Evolutionary conservation across 116 monocot species (phyloP).

Genomic region (Dioscorea cayenensis): DNA sequence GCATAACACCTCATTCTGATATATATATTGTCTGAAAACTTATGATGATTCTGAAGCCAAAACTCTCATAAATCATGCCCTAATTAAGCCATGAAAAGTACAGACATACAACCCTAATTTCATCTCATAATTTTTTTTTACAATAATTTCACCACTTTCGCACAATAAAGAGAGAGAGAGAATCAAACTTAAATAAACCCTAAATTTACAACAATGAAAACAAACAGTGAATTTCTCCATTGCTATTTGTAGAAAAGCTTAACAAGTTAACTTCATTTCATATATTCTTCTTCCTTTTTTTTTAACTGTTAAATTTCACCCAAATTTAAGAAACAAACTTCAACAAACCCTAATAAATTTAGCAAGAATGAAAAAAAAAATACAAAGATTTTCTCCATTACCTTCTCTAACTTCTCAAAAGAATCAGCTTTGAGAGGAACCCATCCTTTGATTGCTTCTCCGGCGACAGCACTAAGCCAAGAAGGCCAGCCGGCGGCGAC

Average conservation of each 20-base stretch:
- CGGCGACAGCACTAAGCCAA: conserved; percentile 63
- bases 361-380: not conserved
- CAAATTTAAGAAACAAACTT: no score
- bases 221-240: not conserved
- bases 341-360: not conserved
- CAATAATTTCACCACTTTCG: not conserved
- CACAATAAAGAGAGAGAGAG: not conserved
- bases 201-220: not conserved
- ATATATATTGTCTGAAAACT: no score
- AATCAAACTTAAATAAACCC: not conserved
- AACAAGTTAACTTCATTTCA: no score
- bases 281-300: no score
- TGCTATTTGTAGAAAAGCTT: no score
- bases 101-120: no score
- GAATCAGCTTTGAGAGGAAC: conserved; percentile 59
- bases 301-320: no score
- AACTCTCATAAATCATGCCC: no score
- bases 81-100: no score
- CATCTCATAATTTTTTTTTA: no score
- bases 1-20: no score
- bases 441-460: conserved; percentile 68
- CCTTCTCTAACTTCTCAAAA: conserved; percentile 85
- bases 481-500: conserved; percentile 72
- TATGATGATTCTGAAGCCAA: no score
- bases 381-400: conserved; percentile 5